Conservation (phyloP, 1,139 yeast species). For the Magnusiomyces starmeri region DNA sequence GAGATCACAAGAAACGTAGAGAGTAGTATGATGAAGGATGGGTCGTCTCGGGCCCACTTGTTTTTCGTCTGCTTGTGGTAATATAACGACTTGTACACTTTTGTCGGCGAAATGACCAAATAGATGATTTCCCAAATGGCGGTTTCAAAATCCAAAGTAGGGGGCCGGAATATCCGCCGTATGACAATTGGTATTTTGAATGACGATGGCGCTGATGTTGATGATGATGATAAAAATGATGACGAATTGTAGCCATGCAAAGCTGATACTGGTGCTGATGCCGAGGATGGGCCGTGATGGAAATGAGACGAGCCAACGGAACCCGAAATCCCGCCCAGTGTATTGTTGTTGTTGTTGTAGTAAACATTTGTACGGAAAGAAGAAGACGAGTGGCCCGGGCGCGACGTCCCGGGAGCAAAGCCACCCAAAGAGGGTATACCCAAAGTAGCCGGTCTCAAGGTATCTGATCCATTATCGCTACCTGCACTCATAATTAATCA, state of each 20-base stretch:
- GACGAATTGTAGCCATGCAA: too few relatives aligned
- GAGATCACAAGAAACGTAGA: conserved; percentile 58
- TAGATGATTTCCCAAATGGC: conserved; percentile 87
- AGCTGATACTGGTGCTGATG: too few relatives aligned
- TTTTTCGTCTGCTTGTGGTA: conserved; percentile 67
- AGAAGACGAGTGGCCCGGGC: too few relatives aligned
- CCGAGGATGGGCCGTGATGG: too few relatives aligned
- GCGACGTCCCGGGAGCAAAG: too few relatives aligned
- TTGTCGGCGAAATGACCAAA: conserved; percentile 64
- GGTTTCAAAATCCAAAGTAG: conserved; percentile 81
- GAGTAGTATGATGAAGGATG: conserved; percentile 70
- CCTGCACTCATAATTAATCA: too few relatives aligned
- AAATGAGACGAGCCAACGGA: too few relatives aligned
- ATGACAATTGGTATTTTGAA: conserved; percentile 24
- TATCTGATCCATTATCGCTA: background rate
- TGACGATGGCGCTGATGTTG: background rate
- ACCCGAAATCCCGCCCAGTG: too few relatives aligned
- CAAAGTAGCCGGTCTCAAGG: too few relatives aligned
- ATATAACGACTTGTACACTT: conserved; percentile 74
- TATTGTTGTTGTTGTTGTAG: too few relatives aligned
- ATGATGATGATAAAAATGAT: background rate
- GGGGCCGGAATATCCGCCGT: conserved; percentile 57
- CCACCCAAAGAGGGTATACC: background rate
- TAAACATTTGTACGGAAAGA: too few relatives aligned
- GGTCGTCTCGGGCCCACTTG: conserved; percentile 84